Evolutionary conservation across 148 eudicot genomes (phyloP).

Genomic region (Selenicereus undatus): DNA sequence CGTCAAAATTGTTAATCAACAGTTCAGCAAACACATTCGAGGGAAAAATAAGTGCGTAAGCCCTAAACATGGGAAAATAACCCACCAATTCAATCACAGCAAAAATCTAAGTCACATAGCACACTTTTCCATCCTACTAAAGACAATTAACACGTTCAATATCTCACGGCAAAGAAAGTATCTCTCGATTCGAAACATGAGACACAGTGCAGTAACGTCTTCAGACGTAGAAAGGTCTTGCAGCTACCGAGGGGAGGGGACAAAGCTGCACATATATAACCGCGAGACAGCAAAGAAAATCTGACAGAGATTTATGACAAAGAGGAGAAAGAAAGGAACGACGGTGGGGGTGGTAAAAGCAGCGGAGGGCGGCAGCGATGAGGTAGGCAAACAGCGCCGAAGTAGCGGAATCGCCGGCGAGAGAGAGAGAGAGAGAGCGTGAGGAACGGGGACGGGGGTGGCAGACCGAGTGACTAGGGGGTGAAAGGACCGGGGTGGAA

Average conservation of each 20-base stretch:
- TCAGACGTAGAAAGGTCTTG: not conserved
- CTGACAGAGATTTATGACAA: not conserved
- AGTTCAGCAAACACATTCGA: not conserved
- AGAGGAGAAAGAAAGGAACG: not conserved
- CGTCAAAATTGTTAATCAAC: not conserved
- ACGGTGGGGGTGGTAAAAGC: not conserved
- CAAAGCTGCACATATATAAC: not conserved
- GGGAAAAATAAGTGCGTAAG: not conserved
- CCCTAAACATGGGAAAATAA: not conserved
- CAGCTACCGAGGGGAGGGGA: not conserved
- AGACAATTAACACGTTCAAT: not conserved
- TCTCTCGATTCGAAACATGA: not conserved
- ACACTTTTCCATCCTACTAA: not conserved
- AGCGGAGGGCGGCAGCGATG: not conserved
- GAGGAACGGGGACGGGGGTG: not conserved
- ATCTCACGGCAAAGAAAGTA: not conserved
- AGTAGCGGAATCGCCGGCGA: not conserved
- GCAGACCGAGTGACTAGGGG: too few species aligned
- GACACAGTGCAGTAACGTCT: not conserved
- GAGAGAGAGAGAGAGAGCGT: not conserved
- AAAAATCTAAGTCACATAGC: not conserved
- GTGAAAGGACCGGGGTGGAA: too few species aligned
- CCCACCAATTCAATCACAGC: not conserved
- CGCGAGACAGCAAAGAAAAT: not conserved
- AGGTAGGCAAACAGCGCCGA: not conserved